A percentile compares a stretch with the other conserved stretches of the same genome.
These are phyloP conservation scores for Solanum dulcamara DNA, from an alignment of 257 asterid genomes.

Conservation along the genomic window DNA sequence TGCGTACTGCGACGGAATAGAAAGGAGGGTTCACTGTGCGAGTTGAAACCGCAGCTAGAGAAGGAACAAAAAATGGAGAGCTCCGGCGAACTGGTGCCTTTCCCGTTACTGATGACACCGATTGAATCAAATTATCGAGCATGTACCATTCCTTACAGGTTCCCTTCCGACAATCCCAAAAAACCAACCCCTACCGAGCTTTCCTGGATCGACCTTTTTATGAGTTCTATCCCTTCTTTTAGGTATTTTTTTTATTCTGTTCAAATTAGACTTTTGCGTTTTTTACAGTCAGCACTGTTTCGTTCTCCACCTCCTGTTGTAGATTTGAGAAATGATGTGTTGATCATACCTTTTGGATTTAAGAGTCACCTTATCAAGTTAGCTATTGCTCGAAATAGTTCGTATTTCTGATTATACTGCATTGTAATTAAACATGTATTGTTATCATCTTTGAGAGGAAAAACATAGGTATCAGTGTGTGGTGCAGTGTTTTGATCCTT, in stretches of 20 bases:
- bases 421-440: background rate
- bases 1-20: background rate
- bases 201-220: slow-evolving; percentile 79
- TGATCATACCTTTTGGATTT: background rate
- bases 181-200: slow-evolving; percentile 79
- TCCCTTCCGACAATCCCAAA: slow-evolving; percentile 82
- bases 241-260: slow-evolving; percentile 20
- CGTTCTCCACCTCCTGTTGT: background rate
- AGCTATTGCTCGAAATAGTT: background rate
- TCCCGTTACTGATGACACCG: slow-evolving; percentile 42
- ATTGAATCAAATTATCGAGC: slow-evolving; percentile 72
- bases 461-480: background rate
- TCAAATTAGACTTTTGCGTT: background rate
- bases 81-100: slow-evolving; percentile 69
- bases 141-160: slow-evolving; percentile 80
- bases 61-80: slow-evolving; percentile 52
- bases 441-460: no score
- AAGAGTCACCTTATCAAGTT: background rate
- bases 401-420: background rate
- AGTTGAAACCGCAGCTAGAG: background rate
- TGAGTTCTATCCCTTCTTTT: slow-evolving; percentile 74
- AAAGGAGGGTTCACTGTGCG: background rate
- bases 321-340: background rate
- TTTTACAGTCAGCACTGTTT: background rate
- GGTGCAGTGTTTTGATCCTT: background rate